Conservation (phyloP, 768 basidiomycete genomes). For the Nidularia sp. region DNA sequence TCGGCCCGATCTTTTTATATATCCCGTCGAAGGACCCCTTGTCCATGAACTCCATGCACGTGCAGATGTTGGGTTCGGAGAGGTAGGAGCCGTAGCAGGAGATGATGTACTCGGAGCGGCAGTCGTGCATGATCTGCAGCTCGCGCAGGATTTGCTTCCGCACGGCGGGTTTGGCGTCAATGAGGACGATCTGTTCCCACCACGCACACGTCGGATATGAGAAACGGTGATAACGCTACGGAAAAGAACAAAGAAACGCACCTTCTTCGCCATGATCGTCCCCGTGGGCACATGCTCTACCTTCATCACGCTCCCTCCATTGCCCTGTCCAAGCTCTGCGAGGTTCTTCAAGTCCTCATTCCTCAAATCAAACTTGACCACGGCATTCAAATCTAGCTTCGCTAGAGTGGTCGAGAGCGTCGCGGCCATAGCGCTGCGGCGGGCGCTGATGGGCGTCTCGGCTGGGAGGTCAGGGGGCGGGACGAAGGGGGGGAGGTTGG, state of each 20-base stretch:
- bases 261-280: constrained; percentile 98
- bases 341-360: constrained; percentile 90
- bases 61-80: constrained; percentile 96
- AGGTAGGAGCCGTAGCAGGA: constrained; percentile 97
- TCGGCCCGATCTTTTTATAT: constrained; percentile 93
- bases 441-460: constrained; percentile 18
- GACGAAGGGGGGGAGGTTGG: constrained; percentile 36
- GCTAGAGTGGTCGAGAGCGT: constrained; percentile 82
- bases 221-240: not conserved
- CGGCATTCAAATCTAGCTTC: constrained; percentile 79
- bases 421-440: constrained; percentile 62
- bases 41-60: constrained; percentile 97
- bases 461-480: not conserved
- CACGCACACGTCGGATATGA: not conserved
- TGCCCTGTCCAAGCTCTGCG: constrained; percentile 90
- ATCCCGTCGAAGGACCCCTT: constrained; percentile 92
- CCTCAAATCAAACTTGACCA: constrained; percentile 79
- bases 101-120: constrained; percentile 89
- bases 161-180: constrained; percentile 94
- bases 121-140: constrained; percentile 98
- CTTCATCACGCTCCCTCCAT: constrained; percentile 96
- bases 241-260: constrained; percentile 24
- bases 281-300: constrained; percentile 90
- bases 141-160: constrained; percentile 97
- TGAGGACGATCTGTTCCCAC: constrained; percentile 75